Conservation (phyloP, 768 basidiomycete genomes). For the Rhizopogon vesiculosus region DNA sequence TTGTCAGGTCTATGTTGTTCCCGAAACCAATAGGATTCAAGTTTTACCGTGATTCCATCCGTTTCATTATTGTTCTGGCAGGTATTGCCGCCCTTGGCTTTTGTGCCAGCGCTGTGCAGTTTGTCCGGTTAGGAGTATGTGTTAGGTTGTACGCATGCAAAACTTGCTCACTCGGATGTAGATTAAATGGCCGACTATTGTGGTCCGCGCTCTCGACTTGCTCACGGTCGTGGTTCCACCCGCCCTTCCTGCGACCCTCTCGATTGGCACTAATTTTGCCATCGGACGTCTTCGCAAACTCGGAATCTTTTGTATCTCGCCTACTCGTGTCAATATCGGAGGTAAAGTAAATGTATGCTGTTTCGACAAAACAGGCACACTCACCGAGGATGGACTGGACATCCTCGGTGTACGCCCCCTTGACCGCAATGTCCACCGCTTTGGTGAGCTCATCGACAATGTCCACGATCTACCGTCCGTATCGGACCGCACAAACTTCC, state of each 20-base stretch:
- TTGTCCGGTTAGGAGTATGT: slow-evolving; percentile 82
- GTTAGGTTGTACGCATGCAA: slow-evolving; percentile 4
- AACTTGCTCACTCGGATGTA: slow-evolving; percentile 22
- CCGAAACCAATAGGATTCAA: slow-evolving; percentile 99
- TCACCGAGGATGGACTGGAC: slow-evolving; percentile 97
- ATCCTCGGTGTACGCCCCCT: slow-evolving; percentile 89
- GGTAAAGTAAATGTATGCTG: slow-evolving; percentile 97
- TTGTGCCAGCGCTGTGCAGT: slow-evolving; percentile 86
- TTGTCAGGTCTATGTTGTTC: slow-evolving; percentile 96
- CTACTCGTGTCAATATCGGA: slow-evolving; percentile 89
- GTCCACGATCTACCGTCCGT: slow-evolving; percentile 78
- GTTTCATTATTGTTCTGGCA: slow-evolving; percentile 88
- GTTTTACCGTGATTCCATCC: slow-evolving; percentile 89
- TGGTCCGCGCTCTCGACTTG: slow-evolving; percentile 88
- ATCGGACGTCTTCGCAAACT: slow-evolving; percentile 80
- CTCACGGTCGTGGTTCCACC: slow-evolving; percentile 98
- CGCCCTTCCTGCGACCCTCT: slow-evolving; percentile 93
- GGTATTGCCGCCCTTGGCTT: slow-evolving; percentile 92
- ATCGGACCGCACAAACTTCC: slow-evolving; percentile 72
- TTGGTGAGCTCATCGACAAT: slow-evolving; percentile 87
- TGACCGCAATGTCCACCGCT: slow-evolving; percentile 70
- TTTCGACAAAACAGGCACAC: slow-evolving; percentile 98
- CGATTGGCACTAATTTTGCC: slow-evolving; percentile 96
- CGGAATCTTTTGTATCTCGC: slow-evolving; percentile 95
- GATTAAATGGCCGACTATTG: slow-evolving; percentile 87